Base-by-base conservation (phyloP, 2,329 filamentous ascomycete species). In the Nemania sp. region DNA sequence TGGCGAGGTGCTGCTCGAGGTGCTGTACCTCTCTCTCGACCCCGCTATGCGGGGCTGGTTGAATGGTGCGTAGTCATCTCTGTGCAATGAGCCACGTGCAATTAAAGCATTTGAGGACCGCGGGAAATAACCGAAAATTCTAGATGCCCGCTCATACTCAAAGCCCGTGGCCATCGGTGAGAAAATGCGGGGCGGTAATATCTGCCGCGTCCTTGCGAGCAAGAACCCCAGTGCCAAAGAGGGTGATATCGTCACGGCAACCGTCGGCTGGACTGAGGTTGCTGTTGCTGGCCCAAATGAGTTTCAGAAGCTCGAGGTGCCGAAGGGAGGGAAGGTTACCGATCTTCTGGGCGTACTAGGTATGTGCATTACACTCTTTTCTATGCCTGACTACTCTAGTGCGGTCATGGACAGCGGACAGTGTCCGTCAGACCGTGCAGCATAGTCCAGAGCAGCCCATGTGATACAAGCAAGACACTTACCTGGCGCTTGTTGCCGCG, bases 41-140 rank as follows among this genome's bases (percentile, higher is more conserved):
- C 87, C 88, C 1, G 86, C 87, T n/a, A 90, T 90, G 86, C 80
- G 88, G 63, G 83, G 83, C 54, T 90, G 86, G 86, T 71, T 91
- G 17, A 86, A 81, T 58, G 78, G 79, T 81, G 61, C 26, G 72
- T 65, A 12, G 24, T 15, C 12, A 12, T 22, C 19, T 22, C 36
- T 30, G 17, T 28, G 14, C 9, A 11, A 15, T 9, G 19, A 15
- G 1, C 20, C 20, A 15, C 37, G 7, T 31, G 28, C 28, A 14
- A 11, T 14, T 3, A 3, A 31, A 31, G 28, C 28, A 11, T 14
- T 3, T 31, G n/a, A n/a, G n/a, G n/a, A n/a, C n/a, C n/a, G n/a
- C n/a, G n/a, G n/a, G n/a, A n/a, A n/a, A n/a, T n/a, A 31, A 31
- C n/a, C 28, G 9, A 11, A 31, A 5, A 12, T 44, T 40, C 75